Percentiles rank a stretch among this genome's conserved stretches.
Evolutionary conservation across 495 filamentous ascomycete genomes (phyloP).

Genomic region (Trichocladium uniseriatum): DNA sequence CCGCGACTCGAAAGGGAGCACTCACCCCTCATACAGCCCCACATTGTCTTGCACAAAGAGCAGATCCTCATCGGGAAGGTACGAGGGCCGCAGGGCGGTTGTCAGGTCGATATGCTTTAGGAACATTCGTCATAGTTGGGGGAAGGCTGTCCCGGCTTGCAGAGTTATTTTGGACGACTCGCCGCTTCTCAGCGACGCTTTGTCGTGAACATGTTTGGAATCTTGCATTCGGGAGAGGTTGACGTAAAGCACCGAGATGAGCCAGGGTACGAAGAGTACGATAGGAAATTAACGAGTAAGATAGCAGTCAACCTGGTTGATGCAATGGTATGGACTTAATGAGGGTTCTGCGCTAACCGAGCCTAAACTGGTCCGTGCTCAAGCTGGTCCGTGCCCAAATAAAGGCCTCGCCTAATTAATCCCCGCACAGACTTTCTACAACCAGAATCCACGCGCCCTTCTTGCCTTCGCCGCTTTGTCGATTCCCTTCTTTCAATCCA

Average conservation of each 20-base stretch:
- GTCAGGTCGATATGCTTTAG: slow-evolving; percentile 91
- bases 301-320: too few species aligned
- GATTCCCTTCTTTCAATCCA: not conserved
- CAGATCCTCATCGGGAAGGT: slow-evolving; percentile 80
- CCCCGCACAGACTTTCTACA: slow-evolving; percentile 2
- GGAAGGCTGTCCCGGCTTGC: slow-evolving; percentile 16
- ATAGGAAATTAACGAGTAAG: too few species aligned
- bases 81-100: slow-evolving; percentile 81
- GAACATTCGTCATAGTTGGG: slow-evolving; percentile 69
- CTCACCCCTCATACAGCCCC: slow-evolving; percentile 94
- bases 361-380: too few species aligned
- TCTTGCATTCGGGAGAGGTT: not conserved
- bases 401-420: too few species aligned
- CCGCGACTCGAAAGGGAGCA: not conserved
- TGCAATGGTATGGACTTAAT: too few species aligned
- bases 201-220: slow-evolving; percentile 2
- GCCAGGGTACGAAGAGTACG: too few species aligned
- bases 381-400: too few species aligned
- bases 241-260: slow-evolving; percentile 2
- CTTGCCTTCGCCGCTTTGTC: not conserved
- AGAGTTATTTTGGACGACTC: not conserved
- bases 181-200: not conserved
- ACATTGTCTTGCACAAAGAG: slow-evolving; percentile 96
- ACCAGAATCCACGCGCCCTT: not conserved
- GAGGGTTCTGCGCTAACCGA: too few species aligned